Conservation (phyloP, 2,329 filamentous ascomycete species). For the Neoascochyta sp. region DNA sequence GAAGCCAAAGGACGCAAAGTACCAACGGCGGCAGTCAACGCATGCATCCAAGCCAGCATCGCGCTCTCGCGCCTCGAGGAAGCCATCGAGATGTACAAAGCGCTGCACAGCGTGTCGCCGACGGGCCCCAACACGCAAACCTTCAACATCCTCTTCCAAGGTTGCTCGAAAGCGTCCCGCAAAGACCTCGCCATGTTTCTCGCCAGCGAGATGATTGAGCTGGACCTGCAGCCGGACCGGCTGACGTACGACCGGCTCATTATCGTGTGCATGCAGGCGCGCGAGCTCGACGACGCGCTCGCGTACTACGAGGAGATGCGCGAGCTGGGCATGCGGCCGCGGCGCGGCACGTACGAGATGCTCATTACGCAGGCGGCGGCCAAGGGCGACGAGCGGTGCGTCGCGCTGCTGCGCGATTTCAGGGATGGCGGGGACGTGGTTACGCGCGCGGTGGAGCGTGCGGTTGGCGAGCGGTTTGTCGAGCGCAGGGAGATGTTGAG, state of each 20-base stretch:
- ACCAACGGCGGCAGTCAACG: conserved; percentile 51
- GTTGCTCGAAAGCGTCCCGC: conserved; percentile 43
- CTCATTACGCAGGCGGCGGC: conserved; percentile 12
- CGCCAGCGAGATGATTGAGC: conserved; percentile 58
- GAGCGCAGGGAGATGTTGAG: too few species aligned
- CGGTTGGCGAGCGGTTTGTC: conserved; percentile 14
- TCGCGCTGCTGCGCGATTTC: conserved; percentile 17
- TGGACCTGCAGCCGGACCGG: conserved; percentile 53
- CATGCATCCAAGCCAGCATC: conserved; percentile 52
- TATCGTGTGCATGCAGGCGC: conserved; percentile 49
- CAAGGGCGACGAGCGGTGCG: conserved; percentile 15
- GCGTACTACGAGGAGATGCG: conserved; percentile 52
- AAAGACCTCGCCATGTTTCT: conserved; percentile 59
- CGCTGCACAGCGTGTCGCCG: conserved; percentile 51
- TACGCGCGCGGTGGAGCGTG: conserved; percentile 8
- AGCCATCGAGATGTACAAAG: conserved; percentile 60
- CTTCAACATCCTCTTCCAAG: conserved; percentile 58
- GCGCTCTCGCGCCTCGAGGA: conserved; percentile 44
- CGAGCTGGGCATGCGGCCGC: conserved; percentile 8
- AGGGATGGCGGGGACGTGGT: conserved; percentile 11
- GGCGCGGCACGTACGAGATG: conserved; percentile 15
- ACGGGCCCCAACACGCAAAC: conserved; percentile 50
- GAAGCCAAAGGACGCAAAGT: conserved; percentile 48
- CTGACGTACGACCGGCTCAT: conserved; percentile 62
- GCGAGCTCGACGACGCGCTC: conserved; percentile 46